Conservation (phyloP, 305 asterid genomes). For the Fraxinus xanthoxyloides region DNA sequence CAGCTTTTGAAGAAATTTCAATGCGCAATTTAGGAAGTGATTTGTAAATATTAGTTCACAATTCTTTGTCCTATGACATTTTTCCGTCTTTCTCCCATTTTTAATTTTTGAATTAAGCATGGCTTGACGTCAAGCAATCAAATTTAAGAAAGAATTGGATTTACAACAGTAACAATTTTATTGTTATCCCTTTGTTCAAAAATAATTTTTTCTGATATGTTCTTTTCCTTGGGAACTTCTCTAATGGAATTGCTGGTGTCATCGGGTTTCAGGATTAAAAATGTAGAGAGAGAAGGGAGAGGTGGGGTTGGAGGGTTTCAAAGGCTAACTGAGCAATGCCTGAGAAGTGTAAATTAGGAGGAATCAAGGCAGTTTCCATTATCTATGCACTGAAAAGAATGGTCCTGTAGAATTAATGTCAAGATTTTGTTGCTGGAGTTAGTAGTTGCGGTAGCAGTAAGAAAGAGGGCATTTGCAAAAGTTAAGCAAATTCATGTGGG, state of each 20-base stretch:
- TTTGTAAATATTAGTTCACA: slow-evolving; percentile 27
- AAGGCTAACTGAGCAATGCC: neutral
- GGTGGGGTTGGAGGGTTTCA: neutral
- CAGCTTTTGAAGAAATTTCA: slow-evolving; percentile 6
- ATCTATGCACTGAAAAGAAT: neutral
- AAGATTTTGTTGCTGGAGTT: neutral
- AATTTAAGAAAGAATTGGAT: neutral
- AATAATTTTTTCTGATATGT: neutral
- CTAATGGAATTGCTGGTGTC: neutral
- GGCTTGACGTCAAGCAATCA: neutral
- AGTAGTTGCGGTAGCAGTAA: neutral
- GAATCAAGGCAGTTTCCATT: neutral
- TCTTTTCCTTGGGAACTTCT: neutral
- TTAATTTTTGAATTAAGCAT: neutral
- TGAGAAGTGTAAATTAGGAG: neutral
- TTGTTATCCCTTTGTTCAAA: neutral
- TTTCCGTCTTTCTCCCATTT: neutral
- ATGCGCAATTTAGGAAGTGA: slow-evolving; percentile 8
- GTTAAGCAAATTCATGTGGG: neutral
- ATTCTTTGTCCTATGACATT: neutral
- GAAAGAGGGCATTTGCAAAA: neutral
- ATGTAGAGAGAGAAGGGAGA: neutral
- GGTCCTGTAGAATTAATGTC: neutral
- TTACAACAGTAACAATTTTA: neutral
- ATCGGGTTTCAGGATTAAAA: neutral